A percentile compares a stretch with the other conserved stretches of the same genome.
Conservation (phyloP, 2,329 filamentous ascomycete species). For the Aurifilum marmelostoma region DNA sequence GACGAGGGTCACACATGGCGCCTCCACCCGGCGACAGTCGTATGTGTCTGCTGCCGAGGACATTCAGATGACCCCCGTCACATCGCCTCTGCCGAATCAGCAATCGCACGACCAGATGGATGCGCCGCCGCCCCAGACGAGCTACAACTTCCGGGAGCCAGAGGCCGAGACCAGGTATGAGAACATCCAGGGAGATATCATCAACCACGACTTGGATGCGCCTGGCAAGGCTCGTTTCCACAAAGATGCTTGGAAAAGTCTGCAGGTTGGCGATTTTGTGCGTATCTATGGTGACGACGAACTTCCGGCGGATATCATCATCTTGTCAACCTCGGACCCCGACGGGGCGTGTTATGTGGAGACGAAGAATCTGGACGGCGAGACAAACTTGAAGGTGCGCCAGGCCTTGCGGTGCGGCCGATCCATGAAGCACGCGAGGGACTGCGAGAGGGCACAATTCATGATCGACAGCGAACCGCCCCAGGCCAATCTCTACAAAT, state of each 20-base stretch:
- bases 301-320: slow-evolving; percentile 89
- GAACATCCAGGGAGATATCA: slow-evolving; percentile 60
- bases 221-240: slow-evolving; percentile 83
- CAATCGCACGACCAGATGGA: slow-evolving; percentile 38
- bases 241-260: slow-evolving; percentile 91
- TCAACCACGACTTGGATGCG: slow-evolving; percentile 70
- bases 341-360: slow-evolving; percentile 97
- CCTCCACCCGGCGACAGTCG: slow-evolving; percentile 52
- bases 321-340: slow-evolving; percentile 88
- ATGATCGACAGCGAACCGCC: slow-evolving; percentile 86
- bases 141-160: slow-evolving; percentile 38
- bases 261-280: slow-evolving; percentile 94
- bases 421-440: slow-evolving; percentile 81
- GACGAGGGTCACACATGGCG: slow-evolving; percentile 58
- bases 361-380: slow-evolving; percentile 96
- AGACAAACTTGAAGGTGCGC: slow-evolving; percentile 96
- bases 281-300: slow-evolving; percentile 96
- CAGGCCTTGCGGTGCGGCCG: slow-evolving; percentile 86
- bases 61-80: slow-evolving; percentile 95
- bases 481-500: slow-evolving; percentile 93
- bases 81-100: slow-evolving; percentile 69
- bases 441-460: slow-evolving; percentile 91
- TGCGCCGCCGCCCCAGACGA: slow-evolving; percentile 37
- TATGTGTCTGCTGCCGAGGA: slow-evolving; percentile 64
- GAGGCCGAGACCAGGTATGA: slow-evolving; percentile 46